Evolutionary conservation across 2,329 filamentous ascomycete genomes (phyloP).

Genomic region (Diplodia intermedia): DNA sequence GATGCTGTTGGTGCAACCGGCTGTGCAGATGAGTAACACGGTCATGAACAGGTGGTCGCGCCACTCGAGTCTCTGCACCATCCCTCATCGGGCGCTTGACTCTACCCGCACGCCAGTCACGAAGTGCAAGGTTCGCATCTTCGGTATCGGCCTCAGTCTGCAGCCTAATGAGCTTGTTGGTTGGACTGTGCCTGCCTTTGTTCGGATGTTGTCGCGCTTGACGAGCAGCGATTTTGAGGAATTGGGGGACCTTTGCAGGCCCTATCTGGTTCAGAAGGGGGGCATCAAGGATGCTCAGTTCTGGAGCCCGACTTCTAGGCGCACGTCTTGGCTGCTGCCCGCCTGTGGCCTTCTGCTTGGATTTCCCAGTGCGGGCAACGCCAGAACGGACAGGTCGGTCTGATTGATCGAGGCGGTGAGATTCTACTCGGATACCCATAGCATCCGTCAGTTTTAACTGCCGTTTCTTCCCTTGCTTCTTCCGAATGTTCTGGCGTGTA

Average conservation of each 20-base stretch:
- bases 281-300: constrained; percentile 61
- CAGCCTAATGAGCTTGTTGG: constrained; percentile 60
- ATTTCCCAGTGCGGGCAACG: not conserved
- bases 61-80: not conserved
- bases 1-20: constrained; percentile 4
- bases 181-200: constrained; percentile 59
- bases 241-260: constrained; percentile 53
- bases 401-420: constrained; percentile 22
- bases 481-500: constrained; percentile 37
- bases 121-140: constrained; percentile 59
- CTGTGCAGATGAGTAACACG: constrained; percentile 38
- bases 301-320: constrained; percentile 38
- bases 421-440: constrained; percentile 38
- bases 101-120: constrained; percentile 59
- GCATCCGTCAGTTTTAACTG: constrained; percentile 50
- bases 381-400: not conserved
- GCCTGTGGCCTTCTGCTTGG: not conserved
- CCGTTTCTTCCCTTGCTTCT: constrained; percentile 39
- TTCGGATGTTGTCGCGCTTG: constrained; percentile 57
- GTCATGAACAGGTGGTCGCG: constrained; percentile 37
- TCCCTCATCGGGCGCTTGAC: constrained; percentile 37
- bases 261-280: not conserved
- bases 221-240: constrained; percentile 63
- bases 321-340: not conserved
- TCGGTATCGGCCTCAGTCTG: constrained; percentile 61